Percentiles rank a stretch among this genome's conserved stretches.
Conservation (phyloP, 139 green algal species). For the Limnomonas spitsbergensis region DNA sequence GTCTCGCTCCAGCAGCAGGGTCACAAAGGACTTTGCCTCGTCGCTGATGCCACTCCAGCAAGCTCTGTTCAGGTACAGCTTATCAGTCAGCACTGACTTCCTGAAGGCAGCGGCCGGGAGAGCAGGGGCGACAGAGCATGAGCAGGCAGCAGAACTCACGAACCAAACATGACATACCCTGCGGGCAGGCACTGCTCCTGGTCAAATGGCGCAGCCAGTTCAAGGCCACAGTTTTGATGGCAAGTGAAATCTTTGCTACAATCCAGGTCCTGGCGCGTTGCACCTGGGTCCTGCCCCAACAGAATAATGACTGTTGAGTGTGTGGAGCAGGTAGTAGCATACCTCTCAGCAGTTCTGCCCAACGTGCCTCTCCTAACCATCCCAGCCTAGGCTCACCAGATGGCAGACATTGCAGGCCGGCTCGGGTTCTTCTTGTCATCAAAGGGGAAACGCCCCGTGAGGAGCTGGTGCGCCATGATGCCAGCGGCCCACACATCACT, state of each 20-base stretch:
- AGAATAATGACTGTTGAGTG: slow-evolving; percentile 5
- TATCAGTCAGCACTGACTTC: slow-evolving; percentile 36
- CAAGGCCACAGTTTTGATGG: no score
- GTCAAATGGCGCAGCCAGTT: no score
- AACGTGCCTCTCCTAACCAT: no score
- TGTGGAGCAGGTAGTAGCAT: no score
- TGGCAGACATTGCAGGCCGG: slow-evolving; percentile 63
- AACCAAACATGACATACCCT: no score
- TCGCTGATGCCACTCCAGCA: slow-evolving; percentile 73
- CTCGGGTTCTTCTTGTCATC: slow-evolving; percentile 72
- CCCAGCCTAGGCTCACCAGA: slow-evolving; percentile 53
- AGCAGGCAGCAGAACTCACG: no score
- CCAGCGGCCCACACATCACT: slow-evolving; percentile 81
- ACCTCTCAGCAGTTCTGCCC: no score
- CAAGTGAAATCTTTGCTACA: no score
- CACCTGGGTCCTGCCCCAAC: no score
- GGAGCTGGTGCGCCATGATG: slow-evolving; percentile 84
- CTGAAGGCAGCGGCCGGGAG: slow-evolving; percentile 4
- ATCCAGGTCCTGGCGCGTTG: no score
- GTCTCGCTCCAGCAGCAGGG: slow-evolving; percentile 45
- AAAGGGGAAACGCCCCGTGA: slow-evolving; percentile 79
- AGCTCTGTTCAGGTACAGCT: slow-evolving; percentile 36
- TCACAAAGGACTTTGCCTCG: slow-evolving; percentile 82
- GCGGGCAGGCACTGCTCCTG: no score
- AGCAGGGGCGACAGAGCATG: no score